Percentiles rank a stretch among this genome's conserved stretches.
Conservation (phyloP, 495 filamentous ascomycete genomes). For the Annulohypoxylon nitens region DNA sequence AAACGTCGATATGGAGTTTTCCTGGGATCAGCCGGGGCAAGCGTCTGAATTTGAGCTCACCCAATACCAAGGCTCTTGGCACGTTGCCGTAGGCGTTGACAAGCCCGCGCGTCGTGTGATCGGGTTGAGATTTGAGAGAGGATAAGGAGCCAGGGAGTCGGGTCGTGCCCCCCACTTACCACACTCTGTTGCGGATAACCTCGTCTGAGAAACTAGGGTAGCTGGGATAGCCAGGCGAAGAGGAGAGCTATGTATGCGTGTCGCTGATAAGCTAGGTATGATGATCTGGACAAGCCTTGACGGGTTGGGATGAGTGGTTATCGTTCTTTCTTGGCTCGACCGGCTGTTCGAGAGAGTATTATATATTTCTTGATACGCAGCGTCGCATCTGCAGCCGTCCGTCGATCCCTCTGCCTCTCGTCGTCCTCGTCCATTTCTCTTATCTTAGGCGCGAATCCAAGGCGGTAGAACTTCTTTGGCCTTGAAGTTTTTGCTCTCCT, state of each 20-base stretch:
- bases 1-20: constrained; percentile 5
- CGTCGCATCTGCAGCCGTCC: constrained; percentile 19
- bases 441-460: constrained; percentile 39
- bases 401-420: constrained; percentile 18
- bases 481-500: constrained; percentile 25
- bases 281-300: constrained; percentile 26
- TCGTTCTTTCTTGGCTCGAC: constrained; percentile 14
- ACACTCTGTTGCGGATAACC: constrained; percentile 29
- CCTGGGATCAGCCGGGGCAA: constrained; percentile 21
- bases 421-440: constrained; percentile 21
- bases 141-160: constrained; percentile 30
- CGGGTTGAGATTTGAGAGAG: not conserved
- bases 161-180: constrained; percentile 22
- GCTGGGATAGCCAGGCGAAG: constrained; percentile 13
- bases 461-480: constrained; percentile 24
- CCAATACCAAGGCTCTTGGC: constrained; percentile 29
- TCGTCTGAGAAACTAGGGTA: constrained; percentile 40
- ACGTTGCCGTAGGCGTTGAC: constrained; percentile 20
- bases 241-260: constrained; percentile 1
- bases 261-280: constrained; percentile 40
- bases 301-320: constrained; percentile 11
- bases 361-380: constrained; percentile 26
- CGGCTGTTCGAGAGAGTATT: not conserved
- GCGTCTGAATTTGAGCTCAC: constrained; percentile 34
- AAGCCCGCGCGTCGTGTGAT: constrained; percentile 31